Evolutionary conservation across 768 basidiomycete species (phyloP), one percentile per base, ranked within the genome.

Genomic region (Kwoniella shandongensis): DNA sequence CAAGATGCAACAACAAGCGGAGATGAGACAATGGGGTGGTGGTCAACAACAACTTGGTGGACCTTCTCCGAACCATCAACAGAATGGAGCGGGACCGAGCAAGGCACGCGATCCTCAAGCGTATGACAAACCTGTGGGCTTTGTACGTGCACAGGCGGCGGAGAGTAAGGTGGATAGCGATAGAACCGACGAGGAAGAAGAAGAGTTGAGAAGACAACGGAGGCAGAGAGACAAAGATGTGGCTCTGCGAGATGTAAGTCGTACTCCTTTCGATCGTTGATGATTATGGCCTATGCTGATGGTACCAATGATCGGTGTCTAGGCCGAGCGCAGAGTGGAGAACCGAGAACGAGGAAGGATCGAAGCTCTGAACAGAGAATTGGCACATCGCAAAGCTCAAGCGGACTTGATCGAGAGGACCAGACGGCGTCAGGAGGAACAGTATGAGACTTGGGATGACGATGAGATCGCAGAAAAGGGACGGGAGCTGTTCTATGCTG

Each of bases 281-380:
- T 32, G 15, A 11, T 27, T 27, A 32, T 32, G 13, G 12, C 12
- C 23, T 22, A 20, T 44, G 22, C 12, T 11, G n/a, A 41, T 26
- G 32, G 44, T 45, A 42, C n/a, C n/a, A n/a, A n/a, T n/a, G n/a
- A n/a, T n/a, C n/a, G n/a, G 35, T 32, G 11, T 29, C 27, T 63
- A 98, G 91, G 86, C 91, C 44, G 93, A 98, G 74, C 85, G 92
- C 7, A 84, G 89, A n/a, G 92, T 93, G 44, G 94, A 98, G 67
- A 85, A 86, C 10, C 82, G 91, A 54, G 96, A 99, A 75, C 83
- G 91, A 26, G 81, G 84, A 6, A 85, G 92, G 48, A 87, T 94
- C 56, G 82, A 75, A 11, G 68, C 53, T 12, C 42, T 76, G 36
- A 78, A 76, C 40, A 65, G 76, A 13, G 79, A 80, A 47, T 44